These are phyloP conservation scores for Hydrangea macrophylla DNA, from an alignment of 148 eudicot genomes.

Conservation along the genomic window DNA sequence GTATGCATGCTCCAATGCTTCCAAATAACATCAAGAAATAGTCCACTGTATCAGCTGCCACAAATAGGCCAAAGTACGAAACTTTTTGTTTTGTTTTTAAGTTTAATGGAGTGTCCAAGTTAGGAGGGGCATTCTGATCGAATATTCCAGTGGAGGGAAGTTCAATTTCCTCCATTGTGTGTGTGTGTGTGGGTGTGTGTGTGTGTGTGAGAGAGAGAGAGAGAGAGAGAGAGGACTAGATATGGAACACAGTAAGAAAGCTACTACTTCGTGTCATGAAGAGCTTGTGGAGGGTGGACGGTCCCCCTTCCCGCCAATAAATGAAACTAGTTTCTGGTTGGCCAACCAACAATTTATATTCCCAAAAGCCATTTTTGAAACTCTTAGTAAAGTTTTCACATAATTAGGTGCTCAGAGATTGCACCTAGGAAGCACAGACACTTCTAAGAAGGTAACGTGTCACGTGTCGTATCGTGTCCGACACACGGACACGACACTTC, in stretches of 20 bases:
- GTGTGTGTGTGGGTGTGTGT: conserved; percentile 4
- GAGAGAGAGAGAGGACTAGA: neutral
- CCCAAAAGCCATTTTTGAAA: conserved; percentile 5
- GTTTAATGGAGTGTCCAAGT: conserved; percentile 3
- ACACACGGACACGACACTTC: no score
- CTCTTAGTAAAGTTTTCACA: neutral
- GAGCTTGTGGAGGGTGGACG: conserved; percentile 10
- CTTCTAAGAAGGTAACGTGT: no score
- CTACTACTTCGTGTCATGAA: neutral
- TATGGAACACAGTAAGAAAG: neutral
- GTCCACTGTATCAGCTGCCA: conserved; percentile 54
- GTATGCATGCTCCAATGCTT: conserved; percentile 59
- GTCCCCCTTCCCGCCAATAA: conserved; percentile 23
- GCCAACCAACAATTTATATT: conserved; percentile 16
- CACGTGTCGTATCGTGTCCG: no score
- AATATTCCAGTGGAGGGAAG: conserved; percentile 3
- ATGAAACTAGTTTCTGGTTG: conserved; percentile 16
- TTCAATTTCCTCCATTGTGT: conserved; percentile 28
- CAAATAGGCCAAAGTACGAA: conserved; percentile 48
- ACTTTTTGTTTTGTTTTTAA: conserved; percentile 18
- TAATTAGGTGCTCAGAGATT: no score
- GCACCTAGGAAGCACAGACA: no score
- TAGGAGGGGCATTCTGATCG: conserved; percentile 8
- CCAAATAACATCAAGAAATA: conserved; percentile 60
- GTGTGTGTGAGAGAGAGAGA: neutral